Base-by-base conservation (phyloP, 257 asterid genomes). In the Solanum paucissectum region DNA sequence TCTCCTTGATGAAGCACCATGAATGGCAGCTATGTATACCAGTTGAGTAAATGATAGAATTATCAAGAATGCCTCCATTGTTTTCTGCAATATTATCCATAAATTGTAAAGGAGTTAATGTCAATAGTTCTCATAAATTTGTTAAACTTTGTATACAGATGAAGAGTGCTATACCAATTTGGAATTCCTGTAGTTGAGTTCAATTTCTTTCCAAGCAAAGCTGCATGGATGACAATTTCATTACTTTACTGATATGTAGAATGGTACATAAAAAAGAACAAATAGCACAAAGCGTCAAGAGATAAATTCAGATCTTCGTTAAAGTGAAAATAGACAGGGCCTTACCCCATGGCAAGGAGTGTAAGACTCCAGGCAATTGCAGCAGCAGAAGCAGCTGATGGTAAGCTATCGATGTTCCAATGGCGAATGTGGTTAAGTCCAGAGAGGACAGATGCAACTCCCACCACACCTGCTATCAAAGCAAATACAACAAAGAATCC, bases 11-110 rank as follows among this genome's bases (percentile, higher is more conserved):
- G 95, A 84, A 90, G 94, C 95, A 77, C 94, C 96, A 72, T 94
- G 94, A 52, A 96, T 94, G 52, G 92, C 98, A 86, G 91, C 96
- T 32, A 97, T 92, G 90, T 97, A 96, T 7, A 94, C 18, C 58
- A 94, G 90, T 86, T 97, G 99, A 37, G 99, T 95, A 32, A 91
- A 95, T 0, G 98, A 89, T 25, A 97, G 93, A 85, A 96, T 96
- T 20, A 96, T 96, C 34, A 94, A 79, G 93, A 97, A 97, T 52
- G 98, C 99, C 92, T 97, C 99, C 98, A 96, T 92, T 88, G 99
- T 97, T 89, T 90, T 93, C 99, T 97, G 98, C 55, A 88, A 71
- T 7, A 32, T 38, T 21, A 27, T 79, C 52, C 52, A 27, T 44
- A 36, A 14, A 37, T 68, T 13, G 60, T 12, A 23, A 27, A 58